These are phyloP conservation scores for Selenicereus undatus DNA, from an alignment of 148 eudicot genomes.

Conservation along the genomic window DNA sequence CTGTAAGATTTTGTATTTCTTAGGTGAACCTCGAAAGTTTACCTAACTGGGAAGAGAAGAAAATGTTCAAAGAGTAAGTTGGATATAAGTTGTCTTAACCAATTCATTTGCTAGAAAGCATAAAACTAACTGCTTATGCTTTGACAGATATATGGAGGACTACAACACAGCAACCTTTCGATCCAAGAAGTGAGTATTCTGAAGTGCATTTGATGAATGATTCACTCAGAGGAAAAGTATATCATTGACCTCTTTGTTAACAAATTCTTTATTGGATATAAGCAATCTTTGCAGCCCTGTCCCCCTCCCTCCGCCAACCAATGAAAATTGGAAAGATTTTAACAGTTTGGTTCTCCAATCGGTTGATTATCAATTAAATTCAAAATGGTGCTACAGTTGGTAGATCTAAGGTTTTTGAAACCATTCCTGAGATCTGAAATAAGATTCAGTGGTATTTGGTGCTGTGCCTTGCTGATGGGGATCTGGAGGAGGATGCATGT, in stretches of 20 bases:
- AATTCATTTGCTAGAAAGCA: not conserved
- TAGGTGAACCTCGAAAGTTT: conserved; percentile 94
- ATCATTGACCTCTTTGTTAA: not conserved
- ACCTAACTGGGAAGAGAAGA: conserved; percentile 94
- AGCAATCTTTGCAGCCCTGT: not conserved
- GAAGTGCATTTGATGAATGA: not conserved
- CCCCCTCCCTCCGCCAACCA: not conserved
- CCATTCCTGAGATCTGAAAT: not conserved
- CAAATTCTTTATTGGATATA: not conserved
- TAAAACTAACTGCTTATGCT: not conserved
- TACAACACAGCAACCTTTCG: conserved; percentile 93
- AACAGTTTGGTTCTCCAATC: too few species aligned
- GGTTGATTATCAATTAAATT: not conserved
- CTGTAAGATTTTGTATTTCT: not conserved
- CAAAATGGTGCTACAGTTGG: not conserved
- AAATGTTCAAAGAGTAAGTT: conserved; percentile 89
- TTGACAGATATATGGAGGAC: conserved; percentile 92
- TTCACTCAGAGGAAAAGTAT: not conserved
- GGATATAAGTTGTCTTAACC: not conserved
- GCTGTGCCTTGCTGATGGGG: not conserved
- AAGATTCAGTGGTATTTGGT: not conserved
- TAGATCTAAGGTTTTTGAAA: too few species aligned
- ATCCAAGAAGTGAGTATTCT: conserved; percentile 77
- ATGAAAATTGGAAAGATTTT: too few species aligned
- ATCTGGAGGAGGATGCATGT: not conserved